These are phyloP conservation scores for Athelia psychrophila DNA, from an alignment of 1,284 basidiomycete genomes.

Conservation along the genomic window DNA sequence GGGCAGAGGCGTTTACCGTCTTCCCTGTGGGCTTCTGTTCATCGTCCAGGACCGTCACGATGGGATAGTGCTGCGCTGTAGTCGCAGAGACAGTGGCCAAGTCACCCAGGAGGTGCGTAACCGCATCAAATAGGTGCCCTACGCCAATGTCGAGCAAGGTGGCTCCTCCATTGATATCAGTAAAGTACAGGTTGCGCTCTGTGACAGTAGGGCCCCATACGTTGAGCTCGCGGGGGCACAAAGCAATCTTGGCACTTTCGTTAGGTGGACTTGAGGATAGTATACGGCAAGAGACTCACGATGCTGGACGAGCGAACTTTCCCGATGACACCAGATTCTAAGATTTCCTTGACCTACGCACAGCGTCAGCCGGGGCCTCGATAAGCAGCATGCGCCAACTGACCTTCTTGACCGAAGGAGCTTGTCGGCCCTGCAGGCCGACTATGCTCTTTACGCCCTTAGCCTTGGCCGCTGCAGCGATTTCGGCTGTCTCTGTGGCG, in stretches of 20 bases:
- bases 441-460: conserved; percentile 17
- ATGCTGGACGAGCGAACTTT: conserved; percentile 27
- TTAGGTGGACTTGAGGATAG: background rate
- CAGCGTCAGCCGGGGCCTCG: background rate
- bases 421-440: conserved; percentile 14
- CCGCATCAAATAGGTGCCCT: conserved; percentile 26
- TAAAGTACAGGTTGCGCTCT: conserved; percentile 9
- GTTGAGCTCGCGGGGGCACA: conserved; percentile 9
- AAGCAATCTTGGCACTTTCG: conserved; percentile 9
- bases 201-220: conserved; percentile 18
- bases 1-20: conserved; percentile 12
- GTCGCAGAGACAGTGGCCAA: conserved; percentile 28
- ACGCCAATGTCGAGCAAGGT: conserved; percentile 3
- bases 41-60: conserved; percentile 19
- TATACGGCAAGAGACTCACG: conserved; percentile 16
- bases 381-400: background rate
- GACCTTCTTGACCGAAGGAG: background rate
- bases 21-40: conserved; percentile 12
- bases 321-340: conserved; percentile 29
- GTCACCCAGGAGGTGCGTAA: conserved; percentile 26
- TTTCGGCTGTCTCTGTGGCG: conserved; percentile 13
- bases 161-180: conserved; percentile 9
- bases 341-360: conserved; percentile 25
- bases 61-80: conserved; percentile 21
- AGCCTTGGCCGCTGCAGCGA: conserved; percentile 15